A percentile compares a stretch with the other conserved stretches of the same genome.
Evolutionary conservation across 345 rosid genomes (phyloP).

Genomic region (Murraya paniculata): DNA sequence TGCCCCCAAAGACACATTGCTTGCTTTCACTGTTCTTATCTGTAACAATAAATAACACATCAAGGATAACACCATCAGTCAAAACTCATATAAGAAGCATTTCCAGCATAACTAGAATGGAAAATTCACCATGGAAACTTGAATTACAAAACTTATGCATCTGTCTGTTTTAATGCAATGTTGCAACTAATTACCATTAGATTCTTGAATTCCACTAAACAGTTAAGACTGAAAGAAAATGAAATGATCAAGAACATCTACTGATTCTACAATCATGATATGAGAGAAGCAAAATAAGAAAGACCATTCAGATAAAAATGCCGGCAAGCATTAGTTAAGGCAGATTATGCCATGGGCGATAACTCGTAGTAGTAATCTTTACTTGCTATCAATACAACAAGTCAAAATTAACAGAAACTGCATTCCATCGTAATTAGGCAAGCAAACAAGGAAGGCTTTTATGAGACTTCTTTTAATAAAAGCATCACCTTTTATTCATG

Average conservation of each 20-base stretch:
- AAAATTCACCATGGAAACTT: not conserved
- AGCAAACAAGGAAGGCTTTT: not conserved
- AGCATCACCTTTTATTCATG: not conserved
- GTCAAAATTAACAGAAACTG: not conserved
- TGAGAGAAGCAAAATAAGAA: not conserved
- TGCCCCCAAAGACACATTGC: conserved; percentile 71
- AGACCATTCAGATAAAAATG: not conserved
- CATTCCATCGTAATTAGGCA: not conserved
- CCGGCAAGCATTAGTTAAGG: not conserved
- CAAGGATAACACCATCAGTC: not conserved
- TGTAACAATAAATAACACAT: conserved; percentile 20
- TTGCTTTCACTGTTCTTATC: conserved; percentile 71
- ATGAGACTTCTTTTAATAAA: not conserved
- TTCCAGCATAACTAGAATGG: not conserved
- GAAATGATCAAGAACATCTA: not conserved
- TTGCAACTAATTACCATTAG: not conserved
- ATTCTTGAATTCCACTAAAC: not conserved
- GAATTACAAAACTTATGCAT: not conserved
- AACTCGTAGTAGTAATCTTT: not conserved
- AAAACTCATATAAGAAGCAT: not conserved
- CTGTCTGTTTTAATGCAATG: not conserved
- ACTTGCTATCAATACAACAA: not conserved
- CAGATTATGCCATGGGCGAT: not conserved
- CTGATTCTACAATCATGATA: not conserved
- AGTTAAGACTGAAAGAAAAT: not conserved